Percentiles rank a stretch among this genome's conserved stretches.
phyloP scores from a whole-genome alignment of 2,329 filamentous ascomycete species.

The Thermoascus crustaceus region DNA sequence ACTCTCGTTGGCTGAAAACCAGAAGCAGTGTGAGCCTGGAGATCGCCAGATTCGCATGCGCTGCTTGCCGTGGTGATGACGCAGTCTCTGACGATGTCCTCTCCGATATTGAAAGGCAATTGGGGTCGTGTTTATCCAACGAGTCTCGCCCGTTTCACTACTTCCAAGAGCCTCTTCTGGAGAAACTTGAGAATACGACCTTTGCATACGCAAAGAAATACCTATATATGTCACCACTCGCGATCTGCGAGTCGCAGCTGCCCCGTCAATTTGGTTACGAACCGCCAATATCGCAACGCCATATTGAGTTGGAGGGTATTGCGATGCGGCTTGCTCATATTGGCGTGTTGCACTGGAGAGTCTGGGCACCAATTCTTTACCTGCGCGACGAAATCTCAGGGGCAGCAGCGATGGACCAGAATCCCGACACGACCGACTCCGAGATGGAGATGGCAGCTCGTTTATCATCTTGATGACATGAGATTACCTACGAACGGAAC shows the following conservation, averaged over 20 bases:
- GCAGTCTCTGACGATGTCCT: slow-evolving; percentile 27
- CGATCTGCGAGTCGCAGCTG: slow-evolving; percentile 37
- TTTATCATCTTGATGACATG: not conserved
- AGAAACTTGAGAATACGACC: slow-evolving; percentile 25
- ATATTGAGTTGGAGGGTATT: slow-evolving; percentile 42
- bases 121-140: slow-evolving; percentile 28
- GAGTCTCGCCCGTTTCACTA: slow-evolving; percentile 25
- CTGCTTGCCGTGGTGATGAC: slow-evolving; percentile 20
- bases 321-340: slow-evolving; percentile 74
- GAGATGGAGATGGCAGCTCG: not conserved
- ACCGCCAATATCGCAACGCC: slow-evolving; percentile 15
- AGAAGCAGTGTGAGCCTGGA: slow-evolving; percentile 34
- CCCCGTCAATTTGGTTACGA: slow-evolving; percentile 13
- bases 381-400: slow-evolving; percentile 16
- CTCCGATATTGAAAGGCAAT: slow-evolving; percentile 22
- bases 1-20: slow-evolving; percentile 28
- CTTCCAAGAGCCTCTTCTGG: slow-evolving; percentile 25
- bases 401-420: not conserved
- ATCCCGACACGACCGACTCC: not conserved
- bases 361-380: slow-evolving; percentile 75
- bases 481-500: not conserved
- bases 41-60: slow-evolving; percentile 32
- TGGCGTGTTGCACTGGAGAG: slow-evolving; percentile 77
- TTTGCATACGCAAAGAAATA: slow-evolving; percentile 28
- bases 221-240: slow-evolving; percentile 33